Conservation (phyloP, 2,329 filamentous ascomycete genomes). For the Fusarium concolor region DNA sequence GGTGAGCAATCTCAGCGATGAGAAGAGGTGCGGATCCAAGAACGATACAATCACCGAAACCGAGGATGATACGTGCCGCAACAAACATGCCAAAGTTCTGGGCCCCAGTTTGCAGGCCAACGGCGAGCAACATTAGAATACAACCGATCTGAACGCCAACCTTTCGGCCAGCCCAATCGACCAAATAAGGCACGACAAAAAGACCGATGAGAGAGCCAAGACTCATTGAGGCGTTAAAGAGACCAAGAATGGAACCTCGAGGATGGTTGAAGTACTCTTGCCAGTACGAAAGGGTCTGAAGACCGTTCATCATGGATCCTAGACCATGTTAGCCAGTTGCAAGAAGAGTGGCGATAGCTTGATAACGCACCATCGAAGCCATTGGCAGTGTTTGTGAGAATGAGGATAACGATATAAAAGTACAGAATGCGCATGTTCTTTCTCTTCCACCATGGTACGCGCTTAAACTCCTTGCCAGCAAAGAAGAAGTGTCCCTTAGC, state of each 20-base stretch:
- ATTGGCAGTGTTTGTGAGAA: constrained; percentile 22
- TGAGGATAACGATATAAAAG: constrained; percentile 13
- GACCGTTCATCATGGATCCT: constrained; percentile 27
- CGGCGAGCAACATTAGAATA: constrained; percentile 15
- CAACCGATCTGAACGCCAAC: constrained; percentile 23
- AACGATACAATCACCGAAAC: constrained; percentile 17
- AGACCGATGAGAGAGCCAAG: constrained; percentile 30
- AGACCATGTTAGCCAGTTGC: fast-evolving
- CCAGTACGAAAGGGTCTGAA: constrained; percentile 28
- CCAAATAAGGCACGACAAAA: constrained; percentile 26
- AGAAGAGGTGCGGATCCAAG: constrained; percentile 15
- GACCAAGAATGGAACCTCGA: constrained; percentile 9
- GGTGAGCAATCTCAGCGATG: constrained; percentile 14
- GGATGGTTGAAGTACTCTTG: constrained; percentile 31
- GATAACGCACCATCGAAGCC: constrained; percentile 9
- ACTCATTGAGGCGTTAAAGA: constrained; percentile 31
- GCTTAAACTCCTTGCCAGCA: constrained; percentile 15
- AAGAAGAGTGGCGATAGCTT: fast-evolving
- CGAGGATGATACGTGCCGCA: constrained; percentile 19
- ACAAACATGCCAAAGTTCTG: constrained; percentile 33
- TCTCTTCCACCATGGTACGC: constrained; percentile 20
- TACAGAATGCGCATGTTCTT: constrained; percentile 11
- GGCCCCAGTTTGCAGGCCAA: constrained; percentile 20
- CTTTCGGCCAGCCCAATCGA: constrained; percentile 24
- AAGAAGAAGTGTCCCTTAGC: constrained; percentile 20